These are phyloP conservation scores for Wallacemonas collosoma DNA, from an alignment of 208 protist species.

Conservation along the genomic window DNA sequence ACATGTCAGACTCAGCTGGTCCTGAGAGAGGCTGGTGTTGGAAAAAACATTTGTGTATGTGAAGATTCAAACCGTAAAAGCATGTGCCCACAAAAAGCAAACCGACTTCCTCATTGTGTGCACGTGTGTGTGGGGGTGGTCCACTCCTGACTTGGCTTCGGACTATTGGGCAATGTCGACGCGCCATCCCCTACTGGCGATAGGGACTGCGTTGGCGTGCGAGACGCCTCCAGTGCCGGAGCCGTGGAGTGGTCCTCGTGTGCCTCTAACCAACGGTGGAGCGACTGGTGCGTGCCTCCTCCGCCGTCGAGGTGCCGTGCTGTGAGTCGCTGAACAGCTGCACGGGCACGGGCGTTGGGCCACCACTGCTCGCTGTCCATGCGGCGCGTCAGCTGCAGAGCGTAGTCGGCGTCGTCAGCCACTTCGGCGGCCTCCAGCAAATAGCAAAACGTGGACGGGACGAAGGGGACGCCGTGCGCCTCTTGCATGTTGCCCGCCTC, in stretches of 20 bases:
- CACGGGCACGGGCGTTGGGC: slow-evolving; percentile 27
- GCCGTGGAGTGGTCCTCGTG: not conserved
- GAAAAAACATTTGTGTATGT: not conserved
- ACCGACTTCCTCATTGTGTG: not conserved
- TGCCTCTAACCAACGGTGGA: slow-evolving; percentile 14
- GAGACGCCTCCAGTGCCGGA: not conserved
- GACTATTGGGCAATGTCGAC: no score
- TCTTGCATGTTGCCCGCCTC: slow-evolving; percentile 57
- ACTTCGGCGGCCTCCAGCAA: slow-evolving; percentile 59
- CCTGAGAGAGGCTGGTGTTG: no score
- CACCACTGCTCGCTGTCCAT: slow-evolving; percentile 68
- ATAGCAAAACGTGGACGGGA: slow-evolving; percentile 70
- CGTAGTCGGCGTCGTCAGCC: slow-evolving; percentile 49
- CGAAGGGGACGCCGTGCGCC: slow-evolving; percentile 52
- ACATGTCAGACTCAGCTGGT: not conserved
- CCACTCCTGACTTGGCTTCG: no score
- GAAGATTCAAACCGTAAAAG: not conserved
- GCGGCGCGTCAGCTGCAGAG: slow-evolving; percentile 48
- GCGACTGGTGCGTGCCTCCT: not conserved
- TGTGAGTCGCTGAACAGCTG: slow-evolving; percentile 35
- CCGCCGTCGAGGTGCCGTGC: slow-evolving; percentile 22
- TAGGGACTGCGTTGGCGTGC: not conserved
- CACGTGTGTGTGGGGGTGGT: not conserved
- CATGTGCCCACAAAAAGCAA: no score
- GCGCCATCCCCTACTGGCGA: no score